Percentiles rank a stretch among this genome's conserved stretches.
These are phyloP conservation scores for Parafenestella ontariensis DNA, from an alignment of 2,329 filamentous ascomycete species.

Conservation along the genomic window DNA sequence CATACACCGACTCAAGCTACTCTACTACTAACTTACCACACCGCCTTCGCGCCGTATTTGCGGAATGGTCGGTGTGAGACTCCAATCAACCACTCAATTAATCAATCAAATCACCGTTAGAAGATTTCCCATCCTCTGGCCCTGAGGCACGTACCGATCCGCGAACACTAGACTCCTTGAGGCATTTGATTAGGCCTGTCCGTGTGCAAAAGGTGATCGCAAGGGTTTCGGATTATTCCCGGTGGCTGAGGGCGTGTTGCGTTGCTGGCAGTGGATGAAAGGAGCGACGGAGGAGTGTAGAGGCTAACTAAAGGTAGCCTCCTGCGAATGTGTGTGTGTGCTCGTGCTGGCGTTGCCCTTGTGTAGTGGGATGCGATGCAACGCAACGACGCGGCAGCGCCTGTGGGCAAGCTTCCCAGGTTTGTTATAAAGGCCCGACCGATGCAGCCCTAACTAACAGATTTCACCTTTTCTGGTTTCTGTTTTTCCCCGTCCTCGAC, in stretches of 20 bases:
- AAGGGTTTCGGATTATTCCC: not conserved
- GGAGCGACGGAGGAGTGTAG: conserved; percentile 11
- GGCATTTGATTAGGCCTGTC: conserved; percentile 6
- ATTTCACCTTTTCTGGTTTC: not conserved
- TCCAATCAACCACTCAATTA: not conserved
- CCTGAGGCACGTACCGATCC: not conserved
- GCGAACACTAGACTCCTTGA: not conserved
- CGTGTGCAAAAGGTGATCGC: not conserved
- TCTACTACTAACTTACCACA: no score
- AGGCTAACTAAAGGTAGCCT: conserved; percentile 3
- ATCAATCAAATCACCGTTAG: not conserved
- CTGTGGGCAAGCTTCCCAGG: no score
- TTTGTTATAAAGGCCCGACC: conserved; percentile 4
- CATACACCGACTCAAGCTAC: no score
- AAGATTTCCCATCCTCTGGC: not conserved
- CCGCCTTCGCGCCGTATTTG: not conserved
- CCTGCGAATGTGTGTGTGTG: no score
- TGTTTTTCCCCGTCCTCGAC: not conserved
- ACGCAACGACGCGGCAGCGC: not conserved
- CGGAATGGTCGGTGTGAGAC: not conserved
- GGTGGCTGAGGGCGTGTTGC: not conserved
- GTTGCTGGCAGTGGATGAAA: conserved; percentile 1
- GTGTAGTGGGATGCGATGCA: conserved; percentile 9
- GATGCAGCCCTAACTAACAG: not conserved
- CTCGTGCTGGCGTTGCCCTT: conserved; percentile 1